Evolutionary conservation across 495 filamentous ascomycete species (phyloP).

Genomic region (Platismatia glauca): DNA sequence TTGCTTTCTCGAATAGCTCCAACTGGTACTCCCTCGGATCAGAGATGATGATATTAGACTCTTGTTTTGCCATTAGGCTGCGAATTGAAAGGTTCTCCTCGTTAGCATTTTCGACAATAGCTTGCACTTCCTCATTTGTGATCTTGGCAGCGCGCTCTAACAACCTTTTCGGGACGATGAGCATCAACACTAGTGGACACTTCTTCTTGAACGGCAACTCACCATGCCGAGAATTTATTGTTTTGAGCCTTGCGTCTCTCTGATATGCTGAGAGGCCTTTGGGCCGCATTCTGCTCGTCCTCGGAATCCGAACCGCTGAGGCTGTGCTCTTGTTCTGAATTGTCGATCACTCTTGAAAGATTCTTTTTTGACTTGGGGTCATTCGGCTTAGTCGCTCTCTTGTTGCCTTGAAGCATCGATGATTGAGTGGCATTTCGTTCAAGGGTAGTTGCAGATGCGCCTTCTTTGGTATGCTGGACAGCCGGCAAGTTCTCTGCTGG

Average conservation of each 20-base stretch:
- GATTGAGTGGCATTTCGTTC: neutral
- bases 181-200: neutral
- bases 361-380: neutral
- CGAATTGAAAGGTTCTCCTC: conserved; percentile 36
- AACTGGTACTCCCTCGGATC: conserved; percentile 84
- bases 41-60: conserved; percentile 48
- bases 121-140: conserved; percentile 28
- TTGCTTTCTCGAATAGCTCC: conserved; percentile 86
- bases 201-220: conserved; percentile 17
- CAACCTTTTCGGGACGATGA: conserved; percentile 33
- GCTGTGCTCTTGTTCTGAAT: conserved; percentile 22
- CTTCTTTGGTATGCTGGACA: neutral
- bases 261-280: conserved; percentile 32
- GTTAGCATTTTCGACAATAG: conserved; percentile 21
- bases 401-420: neutral
- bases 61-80: conserved; percentile 37
- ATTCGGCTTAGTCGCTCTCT: neutral
- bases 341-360: neutral
- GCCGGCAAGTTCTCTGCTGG: neutral
- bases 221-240: conserved; percentile 46
- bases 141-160: conserved; percentile 33
- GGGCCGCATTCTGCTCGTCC: conserved; percentile 26
- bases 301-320: conserved; percentile 29
- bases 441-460: neutral
- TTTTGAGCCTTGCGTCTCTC: conserved; percentile 43